Base-by-base conservation (phyloP, 1,139 yeast species). In the Suhomyces bolitotheri region DNA sequence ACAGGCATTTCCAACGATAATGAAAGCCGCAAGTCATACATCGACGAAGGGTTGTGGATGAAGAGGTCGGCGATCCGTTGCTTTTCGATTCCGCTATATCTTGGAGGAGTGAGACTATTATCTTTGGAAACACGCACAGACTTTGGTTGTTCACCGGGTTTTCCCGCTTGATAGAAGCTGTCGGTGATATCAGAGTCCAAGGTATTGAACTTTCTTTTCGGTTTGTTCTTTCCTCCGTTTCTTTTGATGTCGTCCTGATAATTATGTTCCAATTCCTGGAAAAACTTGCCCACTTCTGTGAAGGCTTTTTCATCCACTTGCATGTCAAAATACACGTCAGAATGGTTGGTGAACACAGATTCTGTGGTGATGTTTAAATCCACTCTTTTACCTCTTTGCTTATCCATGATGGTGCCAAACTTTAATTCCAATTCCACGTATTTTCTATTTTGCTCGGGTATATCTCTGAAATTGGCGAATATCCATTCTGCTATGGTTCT, bases 401-500 rank as follows among this genome's bases (percentile, higher is more conserved):
- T 82, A 47, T 82, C 88, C 62, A 80, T 76, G 22, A 89, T 77
- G 10, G 79, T 68, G 7, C 97, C 97, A 46, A 87, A 74, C 56
- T 88, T 88, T 59, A 87, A 69, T 61, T 89, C 97, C 46, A 89
- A 66, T 61, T 89, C 97, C 14, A 88, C 73, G 50, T 68, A 70
- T 39, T 76, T 73, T 25, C 87, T 69, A 44, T 78, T 75, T 17
- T 73, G 76, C 10, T 76, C 78, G 13, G 76, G 76, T 30, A 87
- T 70, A 24, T 82, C 81, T 28, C 73, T 71, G 38, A 88, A 71
- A 45, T 85, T 83, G 19, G 95, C 90, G 66, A 83, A 89, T 5
- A 89, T 73, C 97, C 97, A 89, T 49, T 84, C 88, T 11, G 95
- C 86, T 5, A 89, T 79, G 25, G 87, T 78, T 50, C 92, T 75